Evolutionary conservation across 176 grass and related monocot species (phyloP).

Genomic region (Oryza longistaminata): DNA sequence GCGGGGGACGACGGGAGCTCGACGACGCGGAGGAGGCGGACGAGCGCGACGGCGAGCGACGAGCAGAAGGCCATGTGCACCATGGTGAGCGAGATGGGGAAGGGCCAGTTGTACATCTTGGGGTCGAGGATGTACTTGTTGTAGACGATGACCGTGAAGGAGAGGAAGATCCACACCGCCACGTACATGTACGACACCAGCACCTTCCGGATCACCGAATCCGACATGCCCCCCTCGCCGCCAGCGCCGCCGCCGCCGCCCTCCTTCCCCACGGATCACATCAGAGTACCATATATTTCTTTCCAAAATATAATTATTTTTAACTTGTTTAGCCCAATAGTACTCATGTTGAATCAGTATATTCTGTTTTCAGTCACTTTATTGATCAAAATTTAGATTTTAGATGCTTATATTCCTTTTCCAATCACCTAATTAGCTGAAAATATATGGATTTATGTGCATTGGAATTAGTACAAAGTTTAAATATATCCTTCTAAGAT

Average conservation of each 20-base stretch:
- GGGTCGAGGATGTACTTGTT: conserved; percentile 99
- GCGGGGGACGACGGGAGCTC: conserved; percentile 61
- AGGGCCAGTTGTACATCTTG: conserved; percentile 97
- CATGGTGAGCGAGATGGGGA: conserved; percentile 98
- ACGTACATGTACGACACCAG: conserved; percentile 87
- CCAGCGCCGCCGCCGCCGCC: conserved; percentile 3
- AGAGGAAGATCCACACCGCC: conserved; percentile 94
- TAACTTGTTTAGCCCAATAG: too few relatives aligned
- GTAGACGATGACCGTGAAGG: conserved; percentile 94
- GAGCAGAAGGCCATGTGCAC: conserved; percentile 98
- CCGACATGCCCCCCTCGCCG: conserved; percentile 50
- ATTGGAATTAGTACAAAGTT: too few relatives aligned
- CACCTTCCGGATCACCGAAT: conserved; percentile 83
- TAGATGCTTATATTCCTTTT: too few relatives aligned
- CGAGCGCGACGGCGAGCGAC: conserved; percentile 68
- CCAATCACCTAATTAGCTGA: too few relatives aligned
- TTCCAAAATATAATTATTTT: too few relatives aligned
- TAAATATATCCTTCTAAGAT: too few relatives aligned
- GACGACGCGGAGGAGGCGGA: conserved; percentile 78
- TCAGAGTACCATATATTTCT: too few relatives aligned
- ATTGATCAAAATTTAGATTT: too few relatives aligned
- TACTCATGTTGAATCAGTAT: too few relatives aligned
- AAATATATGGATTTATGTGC: too few relatives aligned
- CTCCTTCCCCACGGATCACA: conserved; percentile 58
- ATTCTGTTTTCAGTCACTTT: too few relatives aligned